Evolutionary conservation across 805 yeast genomes (phyloP), one percentile per base, ranked within the genome.

Genomic region (Metschnikowia koreensis): DNA sequence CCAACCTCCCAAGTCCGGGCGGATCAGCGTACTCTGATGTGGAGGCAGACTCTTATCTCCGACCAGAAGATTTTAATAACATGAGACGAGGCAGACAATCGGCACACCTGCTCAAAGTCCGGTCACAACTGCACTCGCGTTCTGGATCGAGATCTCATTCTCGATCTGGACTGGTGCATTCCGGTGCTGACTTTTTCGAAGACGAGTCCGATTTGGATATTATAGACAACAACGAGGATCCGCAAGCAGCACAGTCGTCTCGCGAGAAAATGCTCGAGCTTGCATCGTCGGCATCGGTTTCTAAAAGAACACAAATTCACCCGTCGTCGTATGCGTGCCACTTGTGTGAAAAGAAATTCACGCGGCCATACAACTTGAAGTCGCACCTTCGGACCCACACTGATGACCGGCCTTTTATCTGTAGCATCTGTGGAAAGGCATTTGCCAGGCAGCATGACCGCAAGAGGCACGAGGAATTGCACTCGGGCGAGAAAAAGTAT

Each of bases 381-480:
- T 89, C 97, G 0, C 99, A 93, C 69, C 73, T 88, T 63, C 75
- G 97, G 52, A 93, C 98, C 0, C 99, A 89, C 66, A 87, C 96
- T 0, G 87, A 87, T 63, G 96, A 88, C 62, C 71, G 91, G 48
- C 96, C 94, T 6, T 88, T 81, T 62, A 75, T 81, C 7, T 88
- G 96, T 67, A 73, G 79, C 12, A 76, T 81, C 3, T 88, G 96
- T 69, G 90, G 89, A 5, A 87, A 87, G 65, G 88, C 92, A 0
- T 88, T 88, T 62, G 79, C 79, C 1, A 55, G 79, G 37, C 79
- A 75, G 53, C 79, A 75, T 52, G 79, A 75, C 60, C 59, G 76
- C 27, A 75, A 75, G 54, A 58, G 79, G 33, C 79, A 75, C 53
- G 78, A 75, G 52, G 79, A 75, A 60, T 71, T 87, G 52, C 96